Conservation (phyloP, 139 green algal genomes). For the Medakamo hakoo region DNA sequence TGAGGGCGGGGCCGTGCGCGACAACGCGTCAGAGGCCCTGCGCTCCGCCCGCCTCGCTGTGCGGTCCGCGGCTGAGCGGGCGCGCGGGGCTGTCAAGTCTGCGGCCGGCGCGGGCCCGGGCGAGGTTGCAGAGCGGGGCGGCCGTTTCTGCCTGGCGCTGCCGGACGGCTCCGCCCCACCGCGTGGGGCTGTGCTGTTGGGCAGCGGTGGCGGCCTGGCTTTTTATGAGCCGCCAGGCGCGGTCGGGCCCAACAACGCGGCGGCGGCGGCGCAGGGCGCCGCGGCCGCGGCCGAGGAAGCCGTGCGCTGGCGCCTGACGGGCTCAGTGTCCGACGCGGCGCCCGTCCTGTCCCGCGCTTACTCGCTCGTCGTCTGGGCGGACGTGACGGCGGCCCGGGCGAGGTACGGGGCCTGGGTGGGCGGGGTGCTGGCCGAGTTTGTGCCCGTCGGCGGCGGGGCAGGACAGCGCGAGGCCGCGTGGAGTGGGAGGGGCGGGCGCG, state of each 20-base stretch:
- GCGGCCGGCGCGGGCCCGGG: conserved; percentile 9
- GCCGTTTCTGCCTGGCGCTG: conserved; percentile 52
- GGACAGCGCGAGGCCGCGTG: conserved; percentile 7
- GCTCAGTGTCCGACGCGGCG: conserved; percentile 9
- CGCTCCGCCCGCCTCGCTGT: conserved; percentile 21
- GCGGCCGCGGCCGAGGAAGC: conserved; percentile 48
- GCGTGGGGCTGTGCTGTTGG: conserved; percentile 42
- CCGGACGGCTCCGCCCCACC: conserved; percentile 7
- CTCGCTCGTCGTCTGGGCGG: conserved; percentile 40
- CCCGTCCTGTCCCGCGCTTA: conserved; percentile 5
- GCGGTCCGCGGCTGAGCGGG: conserved; percentile 3
- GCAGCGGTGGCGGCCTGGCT: conserved; percentile 9
- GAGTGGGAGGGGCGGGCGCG: conserved; percentile 9
- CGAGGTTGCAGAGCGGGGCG: conserved; percentile 42
- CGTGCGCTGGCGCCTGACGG: conserved; percentile 58
- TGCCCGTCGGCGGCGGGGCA: conserved; percentile 22
- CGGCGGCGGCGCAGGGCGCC: conserved; percentile 40
- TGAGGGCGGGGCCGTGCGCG: conserved; percentile 28
- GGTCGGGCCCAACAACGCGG: conserved; percentile 63
- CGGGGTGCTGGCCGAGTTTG: conserved; percentile 33
- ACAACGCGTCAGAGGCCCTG: conserved; percentile 46
- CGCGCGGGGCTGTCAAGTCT: neutral
- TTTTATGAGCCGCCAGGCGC: conserved; percentile 55
- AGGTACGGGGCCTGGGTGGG: conserved; percentile 53
- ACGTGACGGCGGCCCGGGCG: conserved; percentile 29